Evolutionary conservation across 345 rosid genomes (phyloP).

Genomic region (Populus ilicifolia): DNA sequence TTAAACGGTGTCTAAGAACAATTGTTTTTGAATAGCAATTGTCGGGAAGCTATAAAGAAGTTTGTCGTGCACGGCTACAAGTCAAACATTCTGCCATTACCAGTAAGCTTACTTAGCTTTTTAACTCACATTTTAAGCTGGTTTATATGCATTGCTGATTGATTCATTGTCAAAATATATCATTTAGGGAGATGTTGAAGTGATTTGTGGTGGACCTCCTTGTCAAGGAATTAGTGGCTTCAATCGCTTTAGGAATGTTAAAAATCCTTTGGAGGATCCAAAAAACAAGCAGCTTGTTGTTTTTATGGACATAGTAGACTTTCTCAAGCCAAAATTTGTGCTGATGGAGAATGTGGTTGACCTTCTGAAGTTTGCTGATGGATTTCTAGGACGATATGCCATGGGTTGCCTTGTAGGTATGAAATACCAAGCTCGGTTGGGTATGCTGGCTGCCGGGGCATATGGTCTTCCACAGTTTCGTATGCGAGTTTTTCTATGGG

Average conservation of each 20-base stretch:
- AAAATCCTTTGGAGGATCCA: slow-evolving; percentile 50
- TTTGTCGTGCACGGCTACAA: slow-evolving; percentile 49
- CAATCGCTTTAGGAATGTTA: slow-evolving; percentile 53
- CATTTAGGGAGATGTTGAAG: slow-evolving; percentile 58
- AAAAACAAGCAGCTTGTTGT: slow-evolving; percentile 60
- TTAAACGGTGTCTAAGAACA: not conserved
- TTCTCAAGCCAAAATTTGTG: slow-evolving; percentile 56
- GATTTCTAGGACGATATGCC: slow-evolving; percentile 64
- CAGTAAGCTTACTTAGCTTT: slow-evolving; percentile 35
- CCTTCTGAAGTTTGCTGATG: slow-evolving; percentile 49
- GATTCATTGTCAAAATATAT: not conserved
- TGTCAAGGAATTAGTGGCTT: slow-evolving; percentile 86
- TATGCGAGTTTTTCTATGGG: slow-evolving; percentile 75
- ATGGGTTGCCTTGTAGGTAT: slow-evolving; percentile 55
- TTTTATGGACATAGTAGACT: slow-evolving; percentile 66
- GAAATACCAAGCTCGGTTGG: slow-evolving; percentile 69
- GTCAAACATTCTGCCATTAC: slow-evolving; percentile 52
- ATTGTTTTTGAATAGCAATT: slow-evolving; percentile 32
- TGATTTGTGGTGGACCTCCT: slow-evolving; percentile 86
- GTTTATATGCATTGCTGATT: not conserved
- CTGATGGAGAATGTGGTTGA: slow-evolving; percentile 88
- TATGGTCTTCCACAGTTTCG: slow-evolving; percentile 87
- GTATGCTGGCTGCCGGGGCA: slow-evolving; percentile 85
- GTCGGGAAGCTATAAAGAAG: slow-evolving; percentile 39
- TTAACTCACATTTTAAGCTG: not conserved